Evolutionary conservation across 164 flowering plant genomes (phyloP), one percentile per base, ranked within the genome.

Genomic region (Paratinospora sagittata): DNA sequence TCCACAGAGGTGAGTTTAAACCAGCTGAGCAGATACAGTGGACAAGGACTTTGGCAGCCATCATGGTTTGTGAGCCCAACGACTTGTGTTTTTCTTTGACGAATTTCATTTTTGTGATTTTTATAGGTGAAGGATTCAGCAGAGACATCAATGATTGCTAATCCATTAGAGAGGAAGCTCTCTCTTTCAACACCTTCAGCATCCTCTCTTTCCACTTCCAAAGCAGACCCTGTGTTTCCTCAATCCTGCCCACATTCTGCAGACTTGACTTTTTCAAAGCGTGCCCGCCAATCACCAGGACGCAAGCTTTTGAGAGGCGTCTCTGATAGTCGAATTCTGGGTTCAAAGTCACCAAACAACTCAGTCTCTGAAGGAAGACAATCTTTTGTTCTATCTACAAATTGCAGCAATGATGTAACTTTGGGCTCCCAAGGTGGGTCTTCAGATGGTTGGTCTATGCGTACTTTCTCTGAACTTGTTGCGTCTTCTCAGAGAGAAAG

Each of bases 361-460:
- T 85, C 89, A 41, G 45, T 79, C 12, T 86, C 90, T 63, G 93
- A 90, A 79, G 94, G 88, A 71, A 82, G 88, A 65, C 79, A 83
- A 27, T 82, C 88, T 34, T 85, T 77, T 76, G 81, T n/a, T n/a
- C n/a, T 74, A 0, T 75, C 85, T n/a, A 78, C 92, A 8, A 71
- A 74, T 12, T 82, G 83, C 71, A 83, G 90, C 82, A 82, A 80
- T 73, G 91, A 88, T 17, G 78, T 80, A 52, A 75, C 82, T 41
- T 34, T 78, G 10, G 89, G 85, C 62, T 88, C 97, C 24, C 80
- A 85, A 1, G 87, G 89, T 43, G 88, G 91, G 34, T 86, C 94
- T 58, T 89, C 91, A 3, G 98, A 95, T 81, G 85, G 89, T 63
- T 90, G 97, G 97, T 90, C 98, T 26, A 81, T 85, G 81, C 87